phyloP scores from a whole-genome alignment of 2,329 filamentous ascomycete genomes.

The Grosmannia huntii region DNA sequence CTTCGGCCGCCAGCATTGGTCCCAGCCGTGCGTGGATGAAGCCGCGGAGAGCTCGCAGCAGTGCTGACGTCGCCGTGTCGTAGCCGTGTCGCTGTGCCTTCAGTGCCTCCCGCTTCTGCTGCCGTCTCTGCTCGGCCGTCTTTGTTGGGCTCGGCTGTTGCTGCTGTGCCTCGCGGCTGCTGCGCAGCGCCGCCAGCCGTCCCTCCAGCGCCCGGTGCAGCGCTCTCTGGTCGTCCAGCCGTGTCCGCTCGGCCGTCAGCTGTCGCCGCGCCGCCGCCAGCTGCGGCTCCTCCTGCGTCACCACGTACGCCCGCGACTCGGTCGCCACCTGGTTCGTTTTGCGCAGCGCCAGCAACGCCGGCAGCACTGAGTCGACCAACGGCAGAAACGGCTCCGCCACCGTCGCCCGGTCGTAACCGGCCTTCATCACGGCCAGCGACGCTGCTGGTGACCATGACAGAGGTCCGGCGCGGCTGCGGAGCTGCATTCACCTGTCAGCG shows the following conservation, averaged over 20 bases:
- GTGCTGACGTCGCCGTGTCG: conserved; percentile 43
- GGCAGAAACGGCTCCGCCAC: conserved; percentile 53
- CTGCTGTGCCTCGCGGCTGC: conserved; percentile 34
- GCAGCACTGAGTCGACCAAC: conserved; percentile 51
- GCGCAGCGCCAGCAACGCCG: conserved; percentile 58
- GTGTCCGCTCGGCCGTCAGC: conserved; percentile 37
- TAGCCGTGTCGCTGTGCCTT: conserved; percentile 45
- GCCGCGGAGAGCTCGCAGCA: conserved; percentile 51
- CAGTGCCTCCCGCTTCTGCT: conserved; percentile 49
- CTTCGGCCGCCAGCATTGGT: conserved; percentile 68
- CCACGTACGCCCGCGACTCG: conserved; percentile 50
- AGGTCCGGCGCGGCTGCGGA: conserved; percentile 6
- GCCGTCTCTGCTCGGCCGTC: conserved; percentile 46
- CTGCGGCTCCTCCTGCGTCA: conserved; percentile 26
- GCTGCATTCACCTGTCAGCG: conserved; percentile 9
- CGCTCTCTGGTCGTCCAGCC: conserved; percentile 40
- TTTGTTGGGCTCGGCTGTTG: conserved; percentile 25
- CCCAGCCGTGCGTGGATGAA: conserved; percentile 64
- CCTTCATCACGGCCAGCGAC: conserved; percentile 39
- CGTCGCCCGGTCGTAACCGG: conserved; percentile 52
- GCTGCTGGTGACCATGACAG: conserved; percentile 15
- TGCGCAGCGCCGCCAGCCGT: conserved; percentile 46
- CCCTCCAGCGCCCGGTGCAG: conserved; percentile 39
- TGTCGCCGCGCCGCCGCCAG: conserved; percentile 24
- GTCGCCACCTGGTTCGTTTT: conserved; percentile 50